Evolutionary conservation across 1,284 basidiomycete genomes (phyloP).

Genomic region (Sanghuangporus sanghuang): DNA sequence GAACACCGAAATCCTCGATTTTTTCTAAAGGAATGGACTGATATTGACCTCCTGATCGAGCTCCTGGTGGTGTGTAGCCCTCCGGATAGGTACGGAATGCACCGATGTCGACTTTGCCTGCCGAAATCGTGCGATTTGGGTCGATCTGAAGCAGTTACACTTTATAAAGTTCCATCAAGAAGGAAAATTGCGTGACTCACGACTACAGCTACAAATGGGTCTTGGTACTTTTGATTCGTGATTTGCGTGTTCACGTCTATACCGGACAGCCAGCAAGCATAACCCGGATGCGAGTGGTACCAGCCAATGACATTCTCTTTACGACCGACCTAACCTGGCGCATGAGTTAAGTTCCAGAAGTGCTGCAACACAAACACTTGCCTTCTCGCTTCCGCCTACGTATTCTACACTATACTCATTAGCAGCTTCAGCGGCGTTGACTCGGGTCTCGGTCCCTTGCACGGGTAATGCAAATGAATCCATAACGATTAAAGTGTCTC

Average conservation of each 20-base stretch:
- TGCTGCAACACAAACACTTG: conserved; percentile 29
- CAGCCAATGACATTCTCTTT: conserved; percentile 93
- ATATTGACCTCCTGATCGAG: conserved; percentile 67
- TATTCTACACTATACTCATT: conserved; percentile 99
- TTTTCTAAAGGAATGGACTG: conserved; percentile 93
- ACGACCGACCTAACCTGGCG: conserved; percentile 58
- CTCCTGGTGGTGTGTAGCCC: conserved; percentile 77
- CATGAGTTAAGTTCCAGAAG: neutral
- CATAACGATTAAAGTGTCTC: conserved; percentile 84
- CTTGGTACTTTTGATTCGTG: conserved; percentile 91
- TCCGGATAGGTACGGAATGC: conserved; percentile 97
- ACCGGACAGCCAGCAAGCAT: conserved; percentile 95
- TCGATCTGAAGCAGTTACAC: conserved; percentile 62
- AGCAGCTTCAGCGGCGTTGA: conserved; percentile 94
- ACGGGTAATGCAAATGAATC: conserved; percentile 97
- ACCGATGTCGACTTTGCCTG: conserved; percentile 97
- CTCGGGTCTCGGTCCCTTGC: conserved; percentile 97
- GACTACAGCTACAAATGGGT: conserved; percentile 97
- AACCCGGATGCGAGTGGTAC: conserved; percentile 98
- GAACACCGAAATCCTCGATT: conserved; percentile 97
- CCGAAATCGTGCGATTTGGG: conserved; percentile 96
- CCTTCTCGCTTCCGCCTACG: conserved; percentile 73
- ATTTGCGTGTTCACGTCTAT: conserved; percentile 96
- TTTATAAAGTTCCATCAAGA: neutral
- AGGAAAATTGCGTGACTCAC: conserved; percentile 42